Evolutionary conservation across 148 eudicot genomes (phyloP).

Genomic region (Rhododendron griersonianum): DNA sequence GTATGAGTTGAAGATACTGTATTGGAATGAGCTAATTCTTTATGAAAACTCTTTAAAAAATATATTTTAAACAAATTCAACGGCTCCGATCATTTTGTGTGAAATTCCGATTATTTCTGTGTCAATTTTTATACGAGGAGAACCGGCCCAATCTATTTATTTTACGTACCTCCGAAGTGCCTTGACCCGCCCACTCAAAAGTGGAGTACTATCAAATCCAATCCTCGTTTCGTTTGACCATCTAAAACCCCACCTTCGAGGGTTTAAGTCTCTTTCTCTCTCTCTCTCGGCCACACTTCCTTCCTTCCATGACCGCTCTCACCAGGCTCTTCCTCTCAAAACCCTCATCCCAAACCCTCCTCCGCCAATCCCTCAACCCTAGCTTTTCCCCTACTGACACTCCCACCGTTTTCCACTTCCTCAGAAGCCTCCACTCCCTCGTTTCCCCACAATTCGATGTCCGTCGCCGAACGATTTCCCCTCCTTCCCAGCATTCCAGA

Average conservation of each 20-base stretch:
- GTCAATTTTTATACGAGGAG: too few species aligned
- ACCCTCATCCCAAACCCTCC: constrained; percentile 12
- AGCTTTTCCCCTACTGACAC: constrained; percentile 9
- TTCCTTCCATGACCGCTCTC: constrained; percentile 26
- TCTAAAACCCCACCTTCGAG: background rate
- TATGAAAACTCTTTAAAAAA: too few species aligned
- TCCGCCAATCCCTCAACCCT: constrained; percentile 5
- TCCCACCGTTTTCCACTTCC: constrained; percentile 4
- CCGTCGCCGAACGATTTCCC: background rate
- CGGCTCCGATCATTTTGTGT: too few species aligned
- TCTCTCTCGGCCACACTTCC: background rate
- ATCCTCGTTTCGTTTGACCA: too few species aligned
- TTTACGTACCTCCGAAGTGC: too few species aligned
- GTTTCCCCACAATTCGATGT: constrained; percentile 1
- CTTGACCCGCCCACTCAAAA: too few species aligned
- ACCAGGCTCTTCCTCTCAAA: constrained; percentile 21
- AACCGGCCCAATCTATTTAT: too few species aligned
- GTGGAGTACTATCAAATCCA: too few species aligned
- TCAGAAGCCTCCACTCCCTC: constrained; percentile 16
- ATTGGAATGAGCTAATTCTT: too few species aligned
- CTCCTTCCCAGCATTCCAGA: constrained; percentile 18
- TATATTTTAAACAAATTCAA: too few species aligned
- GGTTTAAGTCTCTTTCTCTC: background rate
- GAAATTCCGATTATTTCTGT: too few species aligned
- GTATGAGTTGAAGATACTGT: too few species aligned